These are phyloP conservation scores for Musa schizocarpa DNA, from an alignment of 176 grass and related monocot species.

Conservation along the genomic window DNA sequence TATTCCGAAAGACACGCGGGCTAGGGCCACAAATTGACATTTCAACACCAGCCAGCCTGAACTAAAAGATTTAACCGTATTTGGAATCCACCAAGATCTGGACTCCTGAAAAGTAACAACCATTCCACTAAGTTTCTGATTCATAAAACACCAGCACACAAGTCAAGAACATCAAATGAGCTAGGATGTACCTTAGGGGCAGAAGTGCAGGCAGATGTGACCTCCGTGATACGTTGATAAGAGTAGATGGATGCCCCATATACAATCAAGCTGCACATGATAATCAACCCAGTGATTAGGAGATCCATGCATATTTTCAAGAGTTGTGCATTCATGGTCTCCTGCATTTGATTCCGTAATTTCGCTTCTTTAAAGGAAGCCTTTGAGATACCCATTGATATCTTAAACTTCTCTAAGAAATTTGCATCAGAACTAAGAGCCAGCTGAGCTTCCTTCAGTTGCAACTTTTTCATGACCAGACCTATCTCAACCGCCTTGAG, in stretches of 20 bases:
- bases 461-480: conserved; percentile 64
- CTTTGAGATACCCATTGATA: conserved; percentile 78
- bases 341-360: conserved; percentile 67
- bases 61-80: conserved; percentile 56
- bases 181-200: conserved; percentile 38
- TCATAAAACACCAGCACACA: neutral
- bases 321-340: conserved; percentile 49
- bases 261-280: conserved; percentile 63
- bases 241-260: conserved; percentile 75
- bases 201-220: conserved; percentile 45
- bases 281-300: conserved; percentile 67
- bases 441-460: conserved; percentile 70
- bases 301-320: conserved; percentile 67
- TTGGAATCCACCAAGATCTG: conserved; percentile 86
- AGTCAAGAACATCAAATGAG: conserved; percentile 7
- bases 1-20: conserved; percentile 62
- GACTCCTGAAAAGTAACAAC: conserved; percentile 37
- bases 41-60: conserved; percentile 51
- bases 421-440: conserved; percentile 53
- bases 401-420: conserved; percentile 65
- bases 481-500: conserved; percentile 82
- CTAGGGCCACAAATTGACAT: conserved; percentile 58
- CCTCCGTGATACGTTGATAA: conserved; percentile 66
- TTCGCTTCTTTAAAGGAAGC: conserved; percentile 72
- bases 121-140: neutral